Evolutionary conservation across 495 filamentous ascomycete genomes (phyloP), one percentile per base, ranked within the genome.

Genomic region (Hypoxylon subgilvum): DNA sequence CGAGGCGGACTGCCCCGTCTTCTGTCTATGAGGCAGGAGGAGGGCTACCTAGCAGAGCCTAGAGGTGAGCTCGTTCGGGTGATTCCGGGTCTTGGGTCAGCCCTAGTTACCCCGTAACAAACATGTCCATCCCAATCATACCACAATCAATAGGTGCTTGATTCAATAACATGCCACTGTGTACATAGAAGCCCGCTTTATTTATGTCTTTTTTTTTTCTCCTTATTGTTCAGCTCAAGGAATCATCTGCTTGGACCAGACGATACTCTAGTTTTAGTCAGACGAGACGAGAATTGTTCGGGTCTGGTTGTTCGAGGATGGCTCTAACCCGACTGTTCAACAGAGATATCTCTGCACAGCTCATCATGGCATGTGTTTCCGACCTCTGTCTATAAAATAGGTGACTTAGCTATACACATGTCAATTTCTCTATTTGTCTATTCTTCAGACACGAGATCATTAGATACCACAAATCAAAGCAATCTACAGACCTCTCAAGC

Each of bases 241-340:
- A 55, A 45, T 39, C 38, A 44, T 35, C 60, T 44, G 53, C n/a
- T 23, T 52, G 19, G 35, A 4, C 22, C 36, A 34, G 17, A 40
- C 19, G 23, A 55, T 41, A 51, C 25, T 19, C 36, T 36, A 14
- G 51, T 38, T 30, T 47, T 45, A 43, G 53, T 42, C 54, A 18
- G 49, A 59, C 42, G 61, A 50, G 54, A 64, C 61, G 61, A 64
- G 61, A 64, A 64, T 64, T 51, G 49, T 41, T 59, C 61, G 61
- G 61, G 30, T 51, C 40, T 55, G 28, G 36, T 64, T 59, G 61
- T 59, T 59, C 54, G 61, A 64, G 54, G 0, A 59, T 64, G 61
- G 61, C 30, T 58, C 61, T 30, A 58, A 44, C 23, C 50, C 38
- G 44, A 34, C 31, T 10, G n/a, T 34, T 34, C n/a, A 12, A 34